Percentiles rank a stretch among this genome's conserved stretches.
phyloP scores from a whole-genome alignment of 192 early-diverging fungal species.

The Podochytrium sp. region DNA sequence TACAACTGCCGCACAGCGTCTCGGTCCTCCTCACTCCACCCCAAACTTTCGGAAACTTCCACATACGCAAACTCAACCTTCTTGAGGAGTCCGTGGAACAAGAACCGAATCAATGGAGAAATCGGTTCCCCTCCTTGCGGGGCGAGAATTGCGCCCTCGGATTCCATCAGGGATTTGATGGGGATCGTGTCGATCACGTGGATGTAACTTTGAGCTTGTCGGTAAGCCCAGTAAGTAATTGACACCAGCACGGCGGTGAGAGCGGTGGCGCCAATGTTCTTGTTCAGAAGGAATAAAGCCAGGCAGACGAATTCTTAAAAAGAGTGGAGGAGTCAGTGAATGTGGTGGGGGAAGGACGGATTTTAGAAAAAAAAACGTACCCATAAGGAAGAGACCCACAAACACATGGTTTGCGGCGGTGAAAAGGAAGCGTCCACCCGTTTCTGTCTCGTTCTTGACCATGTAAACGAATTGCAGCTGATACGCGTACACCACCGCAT shows the following conservation, averaged over 20 bases:
- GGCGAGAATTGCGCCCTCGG: slow-evolving; percentile 16
- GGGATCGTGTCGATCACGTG: slow-evolving; percentile 48
- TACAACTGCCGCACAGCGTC: not conserved
- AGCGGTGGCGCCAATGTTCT: slow-evolving; percentile 48
- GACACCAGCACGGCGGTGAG: slow-evolving; percentile 48
- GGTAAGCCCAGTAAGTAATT: slow-evolving; percentile 52
- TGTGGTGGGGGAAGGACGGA: no score
- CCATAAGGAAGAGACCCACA: slow-evolving; percentile 57
- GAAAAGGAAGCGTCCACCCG: slow-evolving; percentile 43
- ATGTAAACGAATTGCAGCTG: slow-evolving; percentile 71
- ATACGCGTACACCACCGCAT: slow-evolving; percentile 78
- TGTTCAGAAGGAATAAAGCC: slow-evolving; percentile 69
- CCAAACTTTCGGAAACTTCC: not conserved
- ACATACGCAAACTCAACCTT: not conserved
- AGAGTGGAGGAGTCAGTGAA: not conserved
- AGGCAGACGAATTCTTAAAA: slow-evolving; percentile 64
- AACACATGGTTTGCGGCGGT: slow-evolving; percentile 44
- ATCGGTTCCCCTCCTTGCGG: not conserved
- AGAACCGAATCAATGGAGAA: not conserved
- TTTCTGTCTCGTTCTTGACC: slow-evolving; percentile 27
- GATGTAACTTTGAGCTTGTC: slow-evolving; percentile 62
- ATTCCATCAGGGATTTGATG: slow-evolving; percentile 35
- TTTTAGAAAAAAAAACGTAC: no score
- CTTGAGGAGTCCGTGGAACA: slow-evolving; percentile 8
- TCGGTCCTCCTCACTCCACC: not conserved